Evolutionary conservation across 768 basidiomycete genomes (phyloP), one percentile per base, ranked within the genome.

Genomic region (Naganishia onofrii): DNA sequence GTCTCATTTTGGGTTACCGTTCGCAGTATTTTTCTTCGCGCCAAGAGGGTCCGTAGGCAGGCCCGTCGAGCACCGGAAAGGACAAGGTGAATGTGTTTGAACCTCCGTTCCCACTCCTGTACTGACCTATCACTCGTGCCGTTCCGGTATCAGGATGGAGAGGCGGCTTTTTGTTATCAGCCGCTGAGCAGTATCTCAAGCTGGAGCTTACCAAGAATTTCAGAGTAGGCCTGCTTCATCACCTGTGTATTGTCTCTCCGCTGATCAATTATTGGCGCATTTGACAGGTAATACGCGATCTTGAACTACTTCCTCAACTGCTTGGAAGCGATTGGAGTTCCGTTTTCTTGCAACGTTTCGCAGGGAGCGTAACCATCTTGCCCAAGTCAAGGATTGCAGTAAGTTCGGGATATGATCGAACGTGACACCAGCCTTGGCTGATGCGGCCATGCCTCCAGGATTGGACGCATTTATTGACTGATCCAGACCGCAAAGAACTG

Each of bases 181-280:
- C 93, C 0, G 89, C 90, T 3, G 93, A 97, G 79, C 93, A 95
- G 74, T 93, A 91, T 87, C 84, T 96, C 71, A 97, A 97, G 79
- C 86, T 96, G 52, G 95, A 98, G 78, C 83, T 99, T 15, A 91
- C 92, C 4, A 98, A 97, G 84, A 96, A 97, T 77, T 94, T 95
- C 85, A 93, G 91, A 46, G 77, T 56, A 32, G 17, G 31, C 23
- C 21, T n/a, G 0, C n/a, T n/a, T 17, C 29, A 44, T 28, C 68
- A 29, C 4, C 21, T 42, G 23, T 48, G 51, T 10, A 60, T 66
- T 46, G 38, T 65, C 36, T 44, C 52, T 32, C 5, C 26, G 60
- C 52, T 56, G 21, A 55, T 32, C 19, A 54, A 63, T 17, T 32
- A n/a, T 21, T 66, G 29, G 2, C 21, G 34, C 19, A n/a, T 12